phyloP scores from a whole-genome alignment of 129 eudicot species.

The Saussurea involucrata region DNA sequence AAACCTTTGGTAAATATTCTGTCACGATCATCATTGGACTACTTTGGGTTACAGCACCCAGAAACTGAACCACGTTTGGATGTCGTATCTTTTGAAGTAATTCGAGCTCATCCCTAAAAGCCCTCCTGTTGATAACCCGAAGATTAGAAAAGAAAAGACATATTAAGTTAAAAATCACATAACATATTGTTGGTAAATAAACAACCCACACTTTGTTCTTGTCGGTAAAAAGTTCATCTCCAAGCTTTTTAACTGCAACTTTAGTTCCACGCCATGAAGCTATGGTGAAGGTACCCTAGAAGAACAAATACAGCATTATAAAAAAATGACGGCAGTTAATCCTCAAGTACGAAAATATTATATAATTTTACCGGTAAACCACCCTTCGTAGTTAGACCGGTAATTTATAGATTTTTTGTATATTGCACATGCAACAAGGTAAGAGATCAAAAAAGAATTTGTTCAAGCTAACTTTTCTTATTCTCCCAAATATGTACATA shows the following conservation, averaged over 20 bases:
- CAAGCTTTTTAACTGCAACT: slow-evolving; percentile 94
- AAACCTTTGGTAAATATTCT: slow-evolving; percentile 93
- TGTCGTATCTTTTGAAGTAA: slow-evolving; percentile 93
- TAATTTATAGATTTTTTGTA: no score
- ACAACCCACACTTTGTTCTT: slow-evolving; percentile 91
- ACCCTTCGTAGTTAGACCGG: no score
- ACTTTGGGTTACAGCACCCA: slow-evolving; percentile 99
- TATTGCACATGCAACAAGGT: no score
- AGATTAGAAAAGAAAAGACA: slow-evolving; percentile 8
- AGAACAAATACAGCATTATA: not conserved
- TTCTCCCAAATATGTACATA: no score
- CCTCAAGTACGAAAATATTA: not conserved
- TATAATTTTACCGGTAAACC: no score
- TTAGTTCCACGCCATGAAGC: slow-evolving; percentile 94
- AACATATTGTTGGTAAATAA: slow-evolving; percentile 5
- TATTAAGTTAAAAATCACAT: not conserved
- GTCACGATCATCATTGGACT: slow-evolving; percentile 99
- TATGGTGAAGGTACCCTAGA: slow-evolving; percentile 74
- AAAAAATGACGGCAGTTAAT: not conserved
- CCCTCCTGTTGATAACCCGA: slow-evolving; percentile 42
- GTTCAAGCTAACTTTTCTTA: no score
- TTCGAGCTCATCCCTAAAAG: slow-evolving; percentile 89
- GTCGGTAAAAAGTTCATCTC: slow-evolving; percentile 65
- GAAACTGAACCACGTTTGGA: slow-evolving; percentile 97
- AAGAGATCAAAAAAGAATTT: no score